Conservation (phyloP, 2,329 filamentous ascomycete genomes). For the Leptographium procerum region DNA sequence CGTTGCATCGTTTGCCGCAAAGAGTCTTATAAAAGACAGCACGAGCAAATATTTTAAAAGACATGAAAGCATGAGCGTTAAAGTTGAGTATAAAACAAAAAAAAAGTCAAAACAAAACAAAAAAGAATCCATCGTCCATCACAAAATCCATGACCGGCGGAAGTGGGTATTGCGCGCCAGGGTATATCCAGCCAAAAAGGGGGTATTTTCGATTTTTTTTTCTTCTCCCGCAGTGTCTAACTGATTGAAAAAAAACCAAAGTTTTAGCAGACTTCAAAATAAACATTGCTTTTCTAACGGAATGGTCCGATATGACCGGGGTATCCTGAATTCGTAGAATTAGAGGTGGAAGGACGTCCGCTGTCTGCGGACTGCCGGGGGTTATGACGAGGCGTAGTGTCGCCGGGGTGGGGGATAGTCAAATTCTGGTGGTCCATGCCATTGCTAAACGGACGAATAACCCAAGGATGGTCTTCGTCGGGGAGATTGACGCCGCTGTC, state of each 20-base stretch:
- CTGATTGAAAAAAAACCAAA: conserved; percentile 15
- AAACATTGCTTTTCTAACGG: conserved; percentile 54
- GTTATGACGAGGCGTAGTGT: conserved; percentile 74
- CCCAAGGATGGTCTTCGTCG: conserved; percentile 69
- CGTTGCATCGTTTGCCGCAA: conserved; percentile 8
- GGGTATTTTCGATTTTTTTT: conserved; percentile 27
- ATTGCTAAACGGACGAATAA: conserved; percentile 51
- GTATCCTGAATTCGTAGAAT: conserved; percentile 95
- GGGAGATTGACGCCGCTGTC: conserved; percentile 91
- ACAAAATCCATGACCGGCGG: conserved; percentile 9
- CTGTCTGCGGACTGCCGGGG: conserved; percentile 79
- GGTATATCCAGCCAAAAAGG: conserved; percentile 52
- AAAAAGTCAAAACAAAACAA: neutral
- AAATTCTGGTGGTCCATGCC: conserved; percentile 53
- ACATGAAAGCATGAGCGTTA: neutral
- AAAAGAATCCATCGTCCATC: conserved; percentile 8
- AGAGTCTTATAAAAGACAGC: neutral
- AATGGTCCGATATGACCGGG: conserved; percentile 83
- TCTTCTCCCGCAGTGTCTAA: conserved; percentile 9
- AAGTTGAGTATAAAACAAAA: conserved; percentile 1
- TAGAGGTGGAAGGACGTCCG: conserved; percentile 84
- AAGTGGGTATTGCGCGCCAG: conserved; percentile 42
- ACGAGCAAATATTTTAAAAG: neutral
- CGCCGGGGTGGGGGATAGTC: conserved; percentile 59
- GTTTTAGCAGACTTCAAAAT: conserved; percentile 24